Evolutionary conservation across 2,329 filamentous ascomycete species (phyloP), one percentile per base, ranked within the genome.

Genomic region (Chrysosphaeria jannelii): DNA sequence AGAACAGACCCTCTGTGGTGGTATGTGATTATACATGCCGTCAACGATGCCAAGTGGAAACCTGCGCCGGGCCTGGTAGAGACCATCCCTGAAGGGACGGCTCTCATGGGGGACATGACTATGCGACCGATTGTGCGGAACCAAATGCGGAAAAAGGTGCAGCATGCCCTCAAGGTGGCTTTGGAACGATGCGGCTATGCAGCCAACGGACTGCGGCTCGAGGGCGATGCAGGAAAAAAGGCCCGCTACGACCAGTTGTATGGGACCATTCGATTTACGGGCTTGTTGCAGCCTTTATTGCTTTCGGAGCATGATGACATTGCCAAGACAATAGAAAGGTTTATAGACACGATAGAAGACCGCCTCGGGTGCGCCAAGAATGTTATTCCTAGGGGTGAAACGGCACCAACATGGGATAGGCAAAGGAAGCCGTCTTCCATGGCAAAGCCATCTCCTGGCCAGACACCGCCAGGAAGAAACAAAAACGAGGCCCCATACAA

Each of bases 151-250:
- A 15, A 17, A 11, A 32, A 32, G 11, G 16, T 34, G 13, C 25
- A 31, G 20, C 22, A 18, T 8, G 34, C 32, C 8, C 25, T 36
- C 13, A 23, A 28, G 10, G 26, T 25, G 15, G 36, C 35, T 5
- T 31, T 38, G 26, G 21, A 13, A 12, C 30, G 27, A 20, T 25
- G 23, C 3, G 36, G 36, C 8, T 38, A 35, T 23, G 32, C 34
- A 14, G 10, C 8, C 6, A 14, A 23, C 4, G 37, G 37, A 10
- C 19, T 25, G 17, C 29, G 22, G 17, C 13, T 28, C 12, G 5
- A 10, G 1, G 19, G 20, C 13, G n/a, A 16, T 6, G 14, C n/a
- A 8, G 18, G 13, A 4, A n/a, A 17, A 4, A 7, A 10, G 9
- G 14, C 25, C 5, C 21, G 11, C 23, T 13, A 21, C 8, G 13